phyloP scores from a whole-genome alignment of 2,329 filamentous ascomycete species.

The Dactylellina haptotyla region DNA sequence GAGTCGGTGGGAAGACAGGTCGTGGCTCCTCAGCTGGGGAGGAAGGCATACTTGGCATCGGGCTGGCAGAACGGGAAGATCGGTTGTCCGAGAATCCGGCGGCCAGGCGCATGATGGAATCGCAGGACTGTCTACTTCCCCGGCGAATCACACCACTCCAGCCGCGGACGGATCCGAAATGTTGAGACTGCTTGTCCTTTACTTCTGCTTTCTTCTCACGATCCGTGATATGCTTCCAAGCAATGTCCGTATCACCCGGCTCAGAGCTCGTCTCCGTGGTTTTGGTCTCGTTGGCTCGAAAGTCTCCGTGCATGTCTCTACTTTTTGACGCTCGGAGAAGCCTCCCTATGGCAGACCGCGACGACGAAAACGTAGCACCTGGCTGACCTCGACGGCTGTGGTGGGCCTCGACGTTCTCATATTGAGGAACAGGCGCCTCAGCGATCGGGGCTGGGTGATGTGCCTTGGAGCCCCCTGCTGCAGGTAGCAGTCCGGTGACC shows the following conservation, averaged over 20 bases:
- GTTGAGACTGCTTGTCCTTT: constrained; percentile 25
- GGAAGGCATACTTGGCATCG: constrained; percentile 53
- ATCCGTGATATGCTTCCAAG: constrained; percentile 41
- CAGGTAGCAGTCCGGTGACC: constrained; percentile 36
- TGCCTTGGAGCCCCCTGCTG: constrained; percentile 35
- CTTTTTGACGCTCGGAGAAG: constrained; percentile 52
- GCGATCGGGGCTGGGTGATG: constrained; percentile 39
- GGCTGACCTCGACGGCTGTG: constrained; percentile 44
- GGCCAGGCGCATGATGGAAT: constrained; percentile 53
- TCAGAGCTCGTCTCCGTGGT: constrained; percentile 51
- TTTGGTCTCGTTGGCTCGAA: constrained; percentile 46
- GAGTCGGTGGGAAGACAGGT: constrained; percentile 40
- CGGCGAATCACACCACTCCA: constrained; percentile 53
- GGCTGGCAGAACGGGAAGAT: constrained; percentile 48
- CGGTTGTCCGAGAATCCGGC: constrained; percentile 43
- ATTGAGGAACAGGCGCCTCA: constrained; percentile 40
- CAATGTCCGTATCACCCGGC: constrained; percentile 46
- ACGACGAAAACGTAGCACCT: constrained; percentile 20
- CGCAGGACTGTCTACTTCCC: constrained; percentile 52
- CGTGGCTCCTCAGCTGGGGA: constrained; percentile 49
- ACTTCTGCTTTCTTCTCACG: constrained; percentile 26
- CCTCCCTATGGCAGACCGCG: constrained; percentile 48
- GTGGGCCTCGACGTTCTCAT: constrained; percentile 36
- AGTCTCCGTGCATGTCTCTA: constrained; percentile 50
- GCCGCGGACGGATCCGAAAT: constrained; percentile 49